A percentile compares a stretch with the other conserved stretches of the same genome.
Evolutionary conservation across 768 basidiomycete genomes (phyloP).

Genomic region (Crassisporium funariophilum): DNA sequence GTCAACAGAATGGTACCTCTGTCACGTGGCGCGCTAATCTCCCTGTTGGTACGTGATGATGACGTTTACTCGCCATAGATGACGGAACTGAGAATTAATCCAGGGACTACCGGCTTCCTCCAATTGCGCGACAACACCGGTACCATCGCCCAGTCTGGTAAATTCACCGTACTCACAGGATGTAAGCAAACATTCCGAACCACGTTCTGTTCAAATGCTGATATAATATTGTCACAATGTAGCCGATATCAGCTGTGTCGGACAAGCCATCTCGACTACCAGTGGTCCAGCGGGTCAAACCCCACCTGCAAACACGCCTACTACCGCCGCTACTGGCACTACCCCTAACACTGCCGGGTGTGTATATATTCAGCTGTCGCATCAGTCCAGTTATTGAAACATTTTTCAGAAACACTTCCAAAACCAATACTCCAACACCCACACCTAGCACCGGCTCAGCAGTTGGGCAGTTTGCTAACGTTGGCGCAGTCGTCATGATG

Average conservation of each 20-base stretch:
- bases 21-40: conserved; percentile 31
- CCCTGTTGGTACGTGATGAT: conserved; percentile 17
- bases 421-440: too few species aligned
- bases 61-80: not conserved
- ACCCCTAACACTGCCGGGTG: conserved; percentile 3
- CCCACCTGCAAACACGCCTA: conserved; percentile 3
- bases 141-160: conserved; percentile 26
- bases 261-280: conserved; percentile 14
- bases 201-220: too few species aligned
- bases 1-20: conserved; percentile 16
- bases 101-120: conserved; percentile 26
- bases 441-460: too few species aligned
- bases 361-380: conserved; percentile 3
- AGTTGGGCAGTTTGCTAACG: conserved; percentile 17
- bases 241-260: conserved; percentile 25
- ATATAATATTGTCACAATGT: too few species aligned
- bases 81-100: not conserved
- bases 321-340: conserved; percentile 3
- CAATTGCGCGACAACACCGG: conserved; percentile 26
- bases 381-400: too few species aligned
- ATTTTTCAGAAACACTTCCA: too few species aligned
- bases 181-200: too few species aligned
- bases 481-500: conserved; percentile 23
- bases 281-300: not conserved
- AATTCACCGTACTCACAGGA: conserved; percentile 21